Evolutionary conservation across 2,329 filamentous ascomycete genomes (phyloP).

Genomic region (Diaporthe destruens): DNA sequence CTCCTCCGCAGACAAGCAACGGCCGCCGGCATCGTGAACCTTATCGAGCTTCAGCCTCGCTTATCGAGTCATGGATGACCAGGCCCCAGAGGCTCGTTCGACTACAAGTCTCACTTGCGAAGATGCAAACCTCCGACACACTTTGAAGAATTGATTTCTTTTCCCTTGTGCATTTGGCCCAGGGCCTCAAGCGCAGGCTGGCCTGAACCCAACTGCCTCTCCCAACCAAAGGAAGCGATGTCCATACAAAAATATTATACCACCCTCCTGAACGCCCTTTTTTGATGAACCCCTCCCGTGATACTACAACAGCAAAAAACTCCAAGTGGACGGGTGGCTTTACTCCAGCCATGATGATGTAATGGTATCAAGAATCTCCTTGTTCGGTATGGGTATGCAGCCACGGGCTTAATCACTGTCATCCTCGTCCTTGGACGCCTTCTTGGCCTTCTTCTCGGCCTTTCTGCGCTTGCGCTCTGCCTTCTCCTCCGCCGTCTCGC

Average conservation of each 20-base stretch:
- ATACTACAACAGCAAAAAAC: constrained; percentile 38
- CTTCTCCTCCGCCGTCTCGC: constrained; percentile 78
- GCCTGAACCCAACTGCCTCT: constrained; percentile 8
- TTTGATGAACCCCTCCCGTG: constrained; percentile 34
- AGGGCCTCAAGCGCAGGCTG: constrained; percentile 21
- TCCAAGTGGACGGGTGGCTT: constrained; percentile 35
- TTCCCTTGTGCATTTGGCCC: constrained; percentile 15
- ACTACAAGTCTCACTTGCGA: background rate
- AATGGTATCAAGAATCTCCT: constrained; percentile 32
- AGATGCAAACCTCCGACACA: background rate
- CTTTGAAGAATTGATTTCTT: background rate
- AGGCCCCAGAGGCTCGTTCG: constrained; percentile 8
- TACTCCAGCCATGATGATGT: constrained; percentile 38
- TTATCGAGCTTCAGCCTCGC: constrained; percentile 11
- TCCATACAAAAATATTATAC: constrained; percentile 17
- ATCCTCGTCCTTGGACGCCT: constrained; percentile 43
- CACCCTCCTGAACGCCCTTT: constrained; percentile 36
- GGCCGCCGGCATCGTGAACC: constrained; percentile 24
- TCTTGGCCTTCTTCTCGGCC: constrained; percentile 51
- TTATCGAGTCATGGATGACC: constrained; percentile 16
- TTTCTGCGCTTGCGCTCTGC: constrained; percentile 52
- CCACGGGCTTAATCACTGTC: constrained; percentile 44
- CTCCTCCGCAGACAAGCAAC: background rate
- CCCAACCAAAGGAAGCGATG: constrained; percentile 24
- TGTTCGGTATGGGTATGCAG: constrained; percentile 23